Evolutionary conservation across 768 basidiomycete species (phyloP), one percentile per base, ranked within the genome.

Genomic region (Plicaturopsis crispa): DNA sequence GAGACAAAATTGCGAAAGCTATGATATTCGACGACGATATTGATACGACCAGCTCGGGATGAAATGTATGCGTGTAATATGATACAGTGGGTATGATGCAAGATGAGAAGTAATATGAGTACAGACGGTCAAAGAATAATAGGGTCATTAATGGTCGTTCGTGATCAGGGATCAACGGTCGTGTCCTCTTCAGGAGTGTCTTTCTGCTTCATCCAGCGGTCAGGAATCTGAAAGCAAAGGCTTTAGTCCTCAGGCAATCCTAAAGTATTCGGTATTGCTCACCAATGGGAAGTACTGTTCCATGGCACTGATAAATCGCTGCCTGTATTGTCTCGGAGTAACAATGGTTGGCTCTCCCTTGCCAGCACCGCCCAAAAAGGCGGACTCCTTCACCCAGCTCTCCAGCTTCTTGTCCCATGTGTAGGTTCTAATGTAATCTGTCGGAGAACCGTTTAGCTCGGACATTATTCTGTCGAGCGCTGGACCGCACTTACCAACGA

Each of bases 391-490:
- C 31, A 97, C 90, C 92, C 90, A 96, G 43, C 84, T 97, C 63
- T 98, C 96, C 13, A 99, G 66, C 49, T 91, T 92, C 67, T 99
- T 99, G 66, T 99, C 96, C 91, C 91, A 96, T 0, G 90, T 94
- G 53, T 93, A 94, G 3, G 91, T 92, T 6, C 92, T 84, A 46
- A 94, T 88, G 53, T 91, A 96, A 57, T 96, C 91, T 93, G 39
- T 4, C 10, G 18, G 10, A 37, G 48, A 17, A 5, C 24, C 21
- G 12, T 16, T 14, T 14, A 14, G 8, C 13, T 22, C 13, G 24
- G 12, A 24, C 13, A 36, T 31, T 20, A 24, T 14, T 32, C 28
- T 16, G 28, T 13, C 26, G 32, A 18, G 26, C 18, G 7, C n/a
- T 30, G 11, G 19, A 24, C 6, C 10, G 11, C 1, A 5, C 92